Evolutionary conservation across 1,284 basidiomycete species (phyloP), one percentile per base, ranked within the genome.

Genomic region (Prillingera fragicola): DNA sequence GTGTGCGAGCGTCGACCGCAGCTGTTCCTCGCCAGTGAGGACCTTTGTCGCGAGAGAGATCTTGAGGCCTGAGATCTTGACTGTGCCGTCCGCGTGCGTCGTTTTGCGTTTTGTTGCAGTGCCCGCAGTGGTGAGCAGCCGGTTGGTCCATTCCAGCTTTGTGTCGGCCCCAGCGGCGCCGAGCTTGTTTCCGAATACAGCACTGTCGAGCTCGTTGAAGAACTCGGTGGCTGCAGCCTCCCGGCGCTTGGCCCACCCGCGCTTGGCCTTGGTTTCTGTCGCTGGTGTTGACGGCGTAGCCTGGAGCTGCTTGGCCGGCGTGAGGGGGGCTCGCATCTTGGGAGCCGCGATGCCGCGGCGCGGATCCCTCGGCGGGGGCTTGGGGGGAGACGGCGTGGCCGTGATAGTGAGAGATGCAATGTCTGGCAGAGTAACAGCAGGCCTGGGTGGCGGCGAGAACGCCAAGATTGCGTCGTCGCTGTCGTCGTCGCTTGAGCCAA

Each of bases 81-180:
- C 15, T 33, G 19, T n/a, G 15, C 38, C 13, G 19, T 38, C 28
- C 51, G 48, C 15, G 15, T 8, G 8, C 18, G 23, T 24, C 19
- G 24, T 21, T 35, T 8, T 15, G 24, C 19, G 10, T 7, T 15
- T 23, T 14, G n/a, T 37, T 4, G 69, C 69, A 14, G 56, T 57
- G 7, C 69, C 69, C 13, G 69, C 69, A 8, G 66, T 67, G 0
- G 62, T 67, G 54, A 66, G 52, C 32, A 71, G 40, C 19, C 67
- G 52, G 27, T 59, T 60, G 37, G 55, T 62, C 69, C 69, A 70
- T 33, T 59, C 60, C 17, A 69, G 48, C 14, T 25, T 56, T 0
- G 61, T 58, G n/a, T 38, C 38, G 2, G 48, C 54, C 17, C 60
- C 60, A 17, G 38, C 23, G 3, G 24, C 13, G 3, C 63, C 63